Base-by-base conservation (phyloP, 352 stramenopile genomes). In the Globisporangium barbulae region DNA sequence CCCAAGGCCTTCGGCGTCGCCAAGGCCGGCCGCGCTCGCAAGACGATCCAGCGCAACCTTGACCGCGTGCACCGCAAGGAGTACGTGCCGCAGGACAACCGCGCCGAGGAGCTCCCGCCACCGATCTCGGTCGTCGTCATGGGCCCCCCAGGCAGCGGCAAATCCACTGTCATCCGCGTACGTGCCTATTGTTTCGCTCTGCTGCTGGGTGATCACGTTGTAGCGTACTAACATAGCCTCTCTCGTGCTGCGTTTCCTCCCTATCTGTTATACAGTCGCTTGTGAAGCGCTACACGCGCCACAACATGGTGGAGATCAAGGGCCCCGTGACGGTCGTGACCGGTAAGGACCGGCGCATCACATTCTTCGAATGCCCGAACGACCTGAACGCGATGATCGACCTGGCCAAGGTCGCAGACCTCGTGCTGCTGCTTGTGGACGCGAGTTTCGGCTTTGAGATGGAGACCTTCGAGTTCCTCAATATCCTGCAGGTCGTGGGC, bases 381-480 rank as follows among this genome's bases (percentile, higher is more conserved):
- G 95, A 96, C 64, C 68, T 97, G 25, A 96, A 96, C 64, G 86
- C 86, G 17, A 96, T 96, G 88, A 87, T 97, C 50, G 97, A 99
- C 80, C 79, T 98, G 67, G 97, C 97, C 65, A 99, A 99, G 77
- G 94, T 99, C 53, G 97, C 98, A 0, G 98, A 99, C 72, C 79
- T 99, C 5, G 97, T 99, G 21, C 72, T 99, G 42, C 74, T 99
- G 17, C 92, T 98, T 33, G 97, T 99, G 41, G 98, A 99, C 87
- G 98, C 97, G n/a, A 99, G 97, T 69, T 99, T 99, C 70, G 98
- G 98, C 9, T 99, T 99, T 73, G 98, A 99, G 73, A 99, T 99
- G 98, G 97, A 99, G 78, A 99, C 97, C 15, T 99, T 99, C 63
- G 98, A 99, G 83, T 99, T 99, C 72, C 87, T 99, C 9, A 99